Percentiles rank a stretch among this genome's conserved stretches.
These are phyloP conservation scores for Oemleria cerasiformis DNA, from an alignment of 306 rosid genomes.

Conservation along the genomic window DNA sequence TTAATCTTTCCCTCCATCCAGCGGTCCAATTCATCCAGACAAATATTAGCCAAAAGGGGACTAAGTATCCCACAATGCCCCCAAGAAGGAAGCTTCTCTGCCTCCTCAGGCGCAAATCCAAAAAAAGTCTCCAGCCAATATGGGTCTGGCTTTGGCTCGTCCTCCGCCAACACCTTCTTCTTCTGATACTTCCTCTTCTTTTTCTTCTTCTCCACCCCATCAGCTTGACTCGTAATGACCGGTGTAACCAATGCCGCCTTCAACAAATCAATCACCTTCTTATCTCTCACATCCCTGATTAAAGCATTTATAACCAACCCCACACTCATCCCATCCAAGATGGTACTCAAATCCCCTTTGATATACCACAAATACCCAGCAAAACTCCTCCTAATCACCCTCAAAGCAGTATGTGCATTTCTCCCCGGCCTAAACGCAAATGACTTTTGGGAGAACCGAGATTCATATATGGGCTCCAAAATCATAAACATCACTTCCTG, in stretches of 20 bases:
- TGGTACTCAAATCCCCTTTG: slow-evolving; percentile 74
- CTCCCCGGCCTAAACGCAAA: slow-evolving; percentile 83
- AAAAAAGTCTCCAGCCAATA: slow-evolving; percentile 89
- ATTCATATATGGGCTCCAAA: slow-evolving; percentile 79
- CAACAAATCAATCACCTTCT: slow-evolving; percentile 68
- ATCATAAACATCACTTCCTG: slow-evolving; percentile 80
- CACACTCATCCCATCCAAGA: slow-evolving; percentile 78
- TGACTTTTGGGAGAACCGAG: slow-evolving; percentile 62
- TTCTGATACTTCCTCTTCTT: slow-evolving; percentile 88
- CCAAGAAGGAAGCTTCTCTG: slow-evolving; percentile 76
- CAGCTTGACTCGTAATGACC: slow-evolving; percentile 49
- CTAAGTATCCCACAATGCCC: slow-evolving; percentile 92
- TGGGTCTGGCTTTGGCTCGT: slow-evolving; percentile 96
- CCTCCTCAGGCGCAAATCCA: slow-evolving; percentile 94
- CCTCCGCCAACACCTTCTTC: slow-evolving; percentile 89
- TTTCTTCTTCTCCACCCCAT: slow-evolving; percentile 60
- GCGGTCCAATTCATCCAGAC: slow-evolving; percentile 82
- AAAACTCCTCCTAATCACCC: slow-evolving; percentile 75
- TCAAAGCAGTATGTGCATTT: slow-evolving; percentile 67
- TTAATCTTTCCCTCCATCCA: slow-evolving; percentile 93
- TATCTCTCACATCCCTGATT: slow-evolving; percentile 90
- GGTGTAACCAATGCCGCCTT: slow-evolving; percentile 74
- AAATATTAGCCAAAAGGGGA: slow-evolving; percentile 75
- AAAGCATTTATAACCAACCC: slow-evolving; percentile 74
- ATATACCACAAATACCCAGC: slow-evolving; percentile 91